phyloP scores from a whole-genome alignment of 202 grass and related monocot genomes.

The Panicum hallii region DNA sequence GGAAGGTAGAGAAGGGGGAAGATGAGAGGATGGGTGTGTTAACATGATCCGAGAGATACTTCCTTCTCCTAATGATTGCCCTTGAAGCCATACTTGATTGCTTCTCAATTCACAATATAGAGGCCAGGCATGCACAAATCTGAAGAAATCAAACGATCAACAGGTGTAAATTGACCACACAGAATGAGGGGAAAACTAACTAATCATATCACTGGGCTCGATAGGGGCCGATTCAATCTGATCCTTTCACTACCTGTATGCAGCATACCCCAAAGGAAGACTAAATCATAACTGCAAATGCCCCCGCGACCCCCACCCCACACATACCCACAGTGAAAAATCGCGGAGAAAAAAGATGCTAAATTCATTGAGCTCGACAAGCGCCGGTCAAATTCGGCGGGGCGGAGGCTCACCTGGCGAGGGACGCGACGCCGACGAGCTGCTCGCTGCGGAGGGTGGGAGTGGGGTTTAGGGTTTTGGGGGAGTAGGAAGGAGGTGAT shows the following conservation, averaged over 20 bases:
- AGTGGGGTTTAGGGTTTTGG: not conserved
- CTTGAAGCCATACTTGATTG: conserved; percentile 70
- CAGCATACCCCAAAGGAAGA: not conserved
- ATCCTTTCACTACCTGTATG: not conserved
- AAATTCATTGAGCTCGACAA: not conserved
- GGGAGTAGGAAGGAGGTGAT: not conserved
- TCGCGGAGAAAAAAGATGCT: not conserved
- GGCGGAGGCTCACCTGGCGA: not conserved
- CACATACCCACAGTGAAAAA: too few relatives aligned
- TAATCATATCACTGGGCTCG: conserved; percentile 1
- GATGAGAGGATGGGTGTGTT: conserved; percentile 51
- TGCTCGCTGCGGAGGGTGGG: not conserved
- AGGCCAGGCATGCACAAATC: conserved; percentile 64
- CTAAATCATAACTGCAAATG: not conserved
- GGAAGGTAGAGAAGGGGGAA: conserved; percentile 54
- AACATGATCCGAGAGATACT: conserved; percentile 61
- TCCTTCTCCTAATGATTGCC: conserved; percentile 78
- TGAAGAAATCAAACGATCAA: conserved; percentile 49
- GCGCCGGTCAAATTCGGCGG: not conserved
- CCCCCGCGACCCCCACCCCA: not conserved
- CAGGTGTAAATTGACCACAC: conserved; percentile 3
- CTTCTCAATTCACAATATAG: conserved; percentile 55
- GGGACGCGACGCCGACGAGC: not conserved
- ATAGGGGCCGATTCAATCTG: conserved; percentile 1
- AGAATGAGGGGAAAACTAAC: not conserved